Base-by-base conservation (phyloP, 2,329 filamentous ascomycete species). In the Sporothrix pallida region DNA sequence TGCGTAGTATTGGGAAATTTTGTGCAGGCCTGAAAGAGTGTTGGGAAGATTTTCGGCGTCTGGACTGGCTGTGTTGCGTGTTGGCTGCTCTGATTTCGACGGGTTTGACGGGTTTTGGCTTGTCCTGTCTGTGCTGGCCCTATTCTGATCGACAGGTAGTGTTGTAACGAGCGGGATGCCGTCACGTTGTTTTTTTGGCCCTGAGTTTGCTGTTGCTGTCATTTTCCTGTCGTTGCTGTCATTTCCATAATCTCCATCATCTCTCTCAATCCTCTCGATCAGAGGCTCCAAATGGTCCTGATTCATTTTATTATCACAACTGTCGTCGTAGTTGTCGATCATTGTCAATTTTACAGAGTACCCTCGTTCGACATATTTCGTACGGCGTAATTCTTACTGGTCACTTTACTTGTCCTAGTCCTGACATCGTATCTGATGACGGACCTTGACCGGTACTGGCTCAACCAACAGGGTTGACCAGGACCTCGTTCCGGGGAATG, bases 381-480 rank as follows among this genome's bases (percentile, higher is more conserved):
- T 54, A 20, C 50, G 17, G n/a, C 50, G 50, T 54, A 54, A 37
- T 37, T 37, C 31, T 37, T 37, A 37, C 31, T 37, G 31, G 31
- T 37, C 31, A 37, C 31, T 37, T 37, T 7, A 37, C 31, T 37
- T 37, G 31, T 37, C 31, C 31, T 37, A 3, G 31, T 37, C 31
- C 31, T 37, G 31, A 7, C 31, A 37, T 37, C 31, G 31, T 37
- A 37, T 37, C 13, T 65, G 60, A n/a, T 52, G 15, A n/a, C 7
- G 0, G 50, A 17, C 20, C 10, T 8, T 56, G 52, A 37, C 37
- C 37, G n/a, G 60, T 44, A 46, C n/a, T 46, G 37, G n/a, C 31
- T 37, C 31, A 37, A 37, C 60, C 42, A 67, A 48, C 42, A 67
- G 62, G 62, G 62, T 42, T 65, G 60, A 46, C 60, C 60, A 46